A percentile compares a stretch with the other conserved stretches of the same genome.
phyloP scores from a whole-genome alignment of 1,284 basidiomycete genomes.

The Ganoderma multipileum region DNA sequence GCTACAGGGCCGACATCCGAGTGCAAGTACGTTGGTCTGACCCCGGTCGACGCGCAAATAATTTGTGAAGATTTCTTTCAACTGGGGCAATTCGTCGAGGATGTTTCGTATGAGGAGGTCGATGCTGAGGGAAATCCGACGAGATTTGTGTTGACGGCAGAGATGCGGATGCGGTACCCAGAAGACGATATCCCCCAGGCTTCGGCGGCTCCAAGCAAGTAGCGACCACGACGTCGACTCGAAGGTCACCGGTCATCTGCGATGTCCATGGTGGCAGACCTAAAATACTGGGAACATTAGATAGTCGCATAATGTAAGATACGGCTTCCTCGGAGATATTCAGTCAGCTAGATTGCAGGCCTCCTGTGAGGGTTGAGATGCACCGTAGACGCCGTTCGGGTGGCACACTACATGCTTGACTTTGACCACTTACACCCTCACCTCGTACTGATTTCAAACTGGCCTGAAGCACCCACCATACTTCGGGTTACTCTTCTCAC shows the following conservation, averaged over 20 bases:
- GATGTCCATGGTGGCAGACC: neutral
- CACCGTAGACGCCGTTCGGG: no score
- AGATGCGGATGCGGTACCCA: conserved; percentile 18
- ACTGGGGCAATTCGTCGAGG: conserved; percentile 20
- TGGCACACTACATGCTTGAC: no score
- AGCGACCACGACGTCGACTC: neutral
- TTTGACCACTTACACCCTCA: no score
- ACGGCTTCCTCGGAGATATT: neutral
- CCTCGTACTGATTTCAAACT: no score
- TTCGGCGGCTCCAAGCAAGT: neutral
- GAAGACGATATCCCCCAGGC: conserved; percentile 6
- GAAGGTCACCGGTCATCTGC: no score
- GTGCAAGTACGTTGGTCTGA: conserved; percentile 1
- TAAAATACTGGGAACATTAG: neutral
- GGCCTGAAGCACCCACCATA: no score
- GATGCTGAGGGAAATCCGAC: conserved; percentile 10
- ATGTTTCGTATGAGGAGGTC: conserved; percentile 13
- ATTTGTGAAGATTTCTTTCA: conserved; percentile 1
- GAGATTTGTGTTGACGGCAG: conserved; percentile 15
- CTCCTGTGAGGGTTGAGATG: no score
- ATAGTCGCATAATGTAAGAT: neutral
- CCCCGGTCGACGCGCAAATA: neutral
- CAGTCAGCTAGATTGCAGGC: no score
- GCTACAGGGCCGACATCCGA: neutral
- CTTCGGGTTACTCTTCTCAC: no score